Evolutionary conservation across 768 basidiomycete genomes (phyloP).

Genomic region (Rhodotorula taiwanensis): DNA sequence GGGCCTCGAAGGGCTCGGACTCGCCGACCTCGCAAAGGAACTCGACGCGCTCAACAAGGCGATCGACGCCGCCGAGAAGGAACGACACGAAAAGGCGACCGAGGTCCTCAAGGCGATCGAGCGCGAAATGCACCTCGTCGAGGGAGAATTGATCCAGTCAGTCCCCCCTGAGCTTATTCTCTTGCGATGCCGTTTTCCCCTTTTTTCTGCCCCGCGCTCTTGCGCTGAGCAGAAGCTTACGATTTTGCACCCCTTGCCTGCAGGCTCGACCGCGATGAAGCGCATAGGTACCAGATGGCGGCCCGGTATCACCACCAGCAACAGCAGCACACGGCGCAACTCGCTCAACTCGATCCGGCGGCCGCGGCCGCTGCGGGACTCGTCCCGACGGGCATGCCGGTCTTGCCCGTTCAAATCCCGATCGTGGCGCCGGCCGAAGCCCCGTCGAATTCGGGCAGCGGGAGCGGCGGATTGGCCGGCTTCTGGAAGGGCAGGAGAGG

Average conservation of each 20-base stretch:
- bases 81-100: conserved; percentile 8
- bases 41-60: conserved; percentile 31
- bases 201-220: neutral
- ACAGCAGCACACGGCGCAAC: neutral
- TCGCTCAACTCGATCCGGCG: neutral
- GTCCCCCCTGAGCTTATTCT: neutral
- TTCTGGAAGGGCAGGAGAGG: conserved; percentile 12
- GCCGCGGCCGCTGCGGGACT: neutral
- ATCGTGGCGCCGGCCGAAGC: neutral
- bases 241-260: no score
- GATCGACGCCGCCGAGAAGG: conserved; percentile 21
- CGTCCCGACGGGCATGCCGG: neutral
- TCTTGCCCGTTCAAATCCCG: no score
- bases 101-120: conserved; percentile 26
- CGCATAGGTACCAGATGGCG: conserved; percentile 14
- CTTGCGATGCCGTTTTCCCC: neutral
- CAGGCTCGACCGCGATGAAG: conserved; percentile 36
- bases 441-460: neutral
- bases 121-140: conserved; percentile 27
- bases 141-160: conserved; percentile 32
- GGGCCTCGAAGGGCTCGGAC: neutral
- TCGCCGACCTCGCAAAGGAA: conserved; percentile 31
- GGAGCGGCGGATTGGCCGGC: conserved; percentile 5
- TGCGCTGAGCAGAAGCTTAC: accelerated
- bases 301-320: neutral